Evolutionary conservation across 1,284 basidiomycete genomes (phyloP), one percentile per base, ranked within the genome.

Genomic region (Cerioporus squamosus): DNA sequence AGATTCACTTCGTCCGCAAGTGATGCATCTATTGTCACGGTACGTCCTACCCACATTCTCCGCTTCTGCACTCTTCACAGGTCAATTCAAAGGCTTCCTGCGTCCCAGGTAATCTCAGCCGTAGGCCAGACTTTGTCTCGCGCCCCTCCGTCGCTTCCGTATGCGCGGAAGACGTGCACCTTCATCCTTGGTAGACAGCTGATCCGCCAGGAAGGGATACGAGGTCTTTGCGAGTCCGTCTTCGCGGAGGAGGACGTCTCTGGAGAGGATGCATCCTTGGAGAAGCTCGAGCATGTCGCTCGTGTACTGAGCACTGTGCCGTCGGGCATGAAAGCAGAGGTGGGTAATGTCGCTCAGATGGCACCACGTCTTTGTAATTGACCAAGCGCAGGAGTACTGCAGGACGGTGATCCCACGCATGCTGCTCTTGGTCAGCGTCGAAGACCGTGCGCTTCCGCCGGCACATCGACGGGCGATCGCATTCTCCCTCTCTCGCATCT

Each of bases 241-340:
- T 88, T 92, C 60, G 84, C 86, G 0, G 87, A 89, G 57, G 81
- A 82, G 43, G 80, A 83, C 20, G 65, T 71, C 2, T 70, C 74
- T 0, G 78, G 77, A 18, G 82, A 81, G 15, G 80, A 83, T 51
- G 77, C 81, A 1, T 79, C 81, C 1, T 67, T 91, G 7, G 84
- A 88, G 61, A 90, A 88, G 68, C 76, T 91, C 10, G 85, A 92
- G 61, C 85, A 87, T 53, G 76, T 90, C 20, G 77, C 88, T 15
- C 76, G 74, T 6, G 78, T 90, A 20, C 69, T 93, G 33, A 78
- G 74, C 47, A 75, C 83, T 24, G 75, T 86, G 23, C 91, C 91
- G 2, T 69, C 81, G 0, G 77, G 73, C 12, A 81, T 82, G 72
- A 73, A 76, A 29, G 70, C 80, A 31, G 75, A 84, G 72, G 90